These are phyloP conservation scores for Solanum ossicruentum DNA, from an alignment of 257 asterid genomes.

Conservation along the genomic window DNA sequence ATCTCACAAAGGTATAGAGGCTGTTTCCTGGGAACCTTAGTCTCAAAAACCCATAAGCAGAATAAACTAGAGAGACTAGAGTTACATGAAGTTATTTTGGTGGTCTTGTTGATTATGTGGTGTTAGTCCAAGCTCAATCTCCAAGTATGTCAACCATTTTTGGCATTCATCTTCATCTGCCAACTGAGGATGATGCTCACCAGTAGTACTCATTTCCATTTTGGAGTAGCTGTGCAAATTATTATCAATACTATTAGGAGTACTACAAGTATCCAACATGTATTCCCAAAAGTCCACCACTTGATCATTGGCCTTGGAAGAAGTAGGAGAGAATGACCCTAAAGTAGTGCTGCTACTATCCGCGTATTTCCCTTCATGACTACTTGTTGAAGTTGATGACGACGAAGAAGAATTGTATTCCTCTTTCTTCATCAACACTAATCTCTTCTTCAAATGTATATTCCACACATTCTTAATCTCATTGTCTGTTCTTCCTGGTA, in stretches of 20 bases:
- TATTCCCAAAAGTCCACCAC: conserved; percentile 23
- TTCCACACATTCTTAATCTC: conserved; percentile 87
- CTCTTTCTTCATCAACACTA: not conserved
- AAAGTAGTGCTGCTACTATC: not conserved
- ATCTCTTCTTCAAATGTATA: conserved; percentile 52
- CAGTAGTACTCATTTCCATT: not conserved
- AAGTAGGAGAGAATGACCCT: conserved; percentile 1
- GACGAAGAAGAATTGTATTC: conserved; percentile 2
- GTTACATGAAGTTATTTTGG: not conserved
- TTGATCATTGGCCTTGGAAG: conserved; percentile 1
- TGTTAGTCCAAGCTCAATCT: conserved; percentile 44
- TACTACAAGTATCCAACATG: conserved; percentile 16
- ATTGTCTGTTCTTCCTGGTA: conserved; percentile 80
- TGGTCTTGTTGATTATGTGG: not conserved
- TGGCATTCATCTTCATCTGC: conserved; percentile 4
- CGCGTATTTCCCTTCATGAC: not conserved
- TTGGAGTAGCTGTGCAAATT: not conserved
- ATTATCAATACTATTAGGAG: not conserved
- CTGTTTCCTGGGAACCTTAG: no score
- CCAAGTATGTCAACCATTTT: conserved; percentile 43
- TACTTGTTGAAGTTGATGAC: not conserved
- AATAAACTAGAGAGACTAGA: not conserved
- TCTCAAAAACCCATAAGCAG: no score
- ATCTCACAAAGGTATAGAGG: no score
- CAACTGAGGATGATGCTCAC: not conserved